Base-by-base conservation (phyloP, 495 filamentous ascomycete genomes). In the Talaromyces stipitatus region DNA sequence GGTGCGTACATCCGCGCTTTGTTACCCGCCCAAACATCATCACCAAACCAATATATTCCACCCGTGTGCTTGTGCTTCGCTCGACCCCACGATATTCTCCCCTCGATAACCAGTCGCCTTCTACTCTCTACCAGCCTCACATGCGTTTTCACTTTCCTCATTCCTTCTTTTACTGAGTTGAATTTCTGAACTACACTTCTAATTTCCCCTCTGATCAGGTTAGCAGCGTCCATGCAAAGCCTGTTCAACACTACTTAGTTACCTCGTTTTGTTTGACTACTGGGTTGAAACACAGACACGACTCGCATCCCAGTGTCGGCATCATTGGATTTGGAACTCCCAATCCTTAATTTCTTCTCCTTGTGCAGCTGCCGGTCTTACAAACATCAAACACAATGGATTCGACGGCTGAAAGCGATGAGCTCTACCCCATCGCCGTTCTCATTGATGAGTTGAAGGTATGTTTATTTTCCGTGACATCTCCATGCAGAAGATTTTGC, bases 401-500 rank as follows among this genome's bases (percentile, higher is more conserved):
- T 66, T 80, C 78, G 61, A 83, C 85, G 64, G 81, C 79, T 62
- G 83, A 87, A 75, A 95, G 85, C 69, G 92, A 97, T 73, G 95
- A 97, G 83, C 91, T 98, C 61, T 97, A 96, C 73, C 94, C 94
- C 66, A 98, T 98, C 79, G 94, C 94, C 60, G 95, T 98, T 56
- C 85, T 98, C 70, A 98, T 98, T 75, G 94, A 98, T 74, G 94
- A 98, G 84, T 79, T 98, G 65, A 98, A 98, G 90, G 92, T 96
- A 76, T 62, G 56, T 48, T 62, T 38, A 22, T 30, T 11, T 38
- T 10, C 18, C 11, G 29, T 10, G 8, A 43, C 16, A 14, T 14
- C 18, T 24, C 14, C 22, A 41, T 7, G 28, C 4, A 9, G 9
- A 14, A 38, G 1, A 24, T 9, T 14, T 28, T 14, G 18, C 5